Base-by-base conservation (phyloP, 345 rosid genomes). In the Salix caprea region DNA sequence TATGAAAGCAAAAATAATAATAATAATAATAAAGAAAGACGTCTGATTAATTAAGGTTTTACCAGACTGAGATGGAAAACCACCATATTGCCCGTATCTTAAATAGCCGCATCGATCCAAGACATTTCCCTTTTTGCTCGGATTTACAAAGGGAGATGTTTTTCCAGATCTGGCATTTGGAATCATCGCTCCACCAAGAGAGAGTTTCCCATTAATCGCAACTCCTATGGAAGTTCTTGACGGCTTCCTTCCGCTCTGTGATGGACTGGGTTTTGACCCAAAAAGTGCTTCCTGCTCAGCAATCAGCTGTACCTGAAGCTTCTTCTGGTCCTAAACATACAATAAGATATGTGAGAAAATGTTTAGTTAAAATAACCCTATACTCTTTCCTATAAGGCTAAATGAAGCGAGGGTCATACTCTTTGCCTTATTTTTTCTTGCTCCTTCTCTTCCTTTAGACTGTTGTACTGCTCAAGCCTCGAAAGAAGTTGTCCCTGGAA, bases 221-320 rank as follows among this genome's bases (percentile, higher is more conserved):
- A 65, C 77, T 73, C 75, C 78, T 21, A 73, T 69, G 62, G 88
- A 79, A 75, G 81, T 65, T 89, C 84, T 83, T 36, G 85, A 15
- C 76, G 78, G 72, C 80, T 90, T 92, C 82, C 74, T 89, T 50
- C 78, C 87, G 42, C 92, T 87, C 54, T 54, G 60, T 58, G 76
- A 73, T 54, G 96, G 94, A 76, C 94, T 90, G 32, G 87, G 90
- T 86, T 87, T 90, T 65, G 94, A 85, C 40, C 96, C 91, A 72
- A 82, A 88, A 36, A 81, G 79, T 16, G 88, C 84, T 79, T 91
- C 92, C 81, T 91, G 88, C 69, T 90, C 90, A 65, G 89, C 88
- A 36, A 86, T 86, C 67, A 82, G 82, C 79, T 87, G 93, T 52
- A 79, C 95, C 66, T 91, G 86, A 69, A 84, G 86, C 81, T 83